Percentiles rank a stretch among this genome's conserved stretches.
These are phyloP conservation scores for Pisolithus albus DNA, from an alignment of 768 basidiomycete genomes.

Conservation along the genomic window DNA sequence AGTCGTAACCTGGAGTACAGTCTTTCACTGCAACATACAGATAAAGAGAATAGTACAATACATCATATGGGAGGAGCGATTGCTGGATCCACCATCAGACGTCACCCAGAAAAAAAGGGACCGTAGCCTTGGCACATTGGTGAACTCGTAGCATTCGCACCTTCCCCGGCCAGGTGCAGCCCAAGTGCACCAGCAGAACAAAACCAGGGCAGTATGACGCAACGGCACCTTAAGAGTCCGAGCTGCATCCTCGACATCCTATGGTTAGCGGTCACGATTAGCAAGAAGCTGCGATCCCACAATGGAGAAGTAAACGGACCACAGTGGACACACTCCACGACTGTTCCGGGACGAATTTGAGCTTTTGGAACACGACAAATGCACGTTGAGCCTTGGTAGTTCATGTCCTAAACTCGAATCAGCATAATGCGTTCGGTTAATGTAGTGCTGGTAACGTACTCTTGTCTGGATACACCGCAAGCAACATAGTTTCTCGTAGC, in stretches of 20 bases:
- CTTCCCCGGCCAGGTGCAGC: too few relatives aligned
- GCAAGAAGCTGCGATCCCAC: not conserved
- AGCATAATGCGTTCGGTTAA: constrained; percentile 4
- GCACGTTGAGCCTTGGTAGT: constrained; percentile 97
- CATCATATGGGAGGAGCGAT: not conserved
- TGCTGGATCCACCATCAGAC: not conserved
- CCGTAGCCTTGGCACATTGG: not conserved
- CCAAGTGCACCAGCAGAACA: too few relatives aligned
- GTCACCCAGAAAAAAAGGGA: not conserved
- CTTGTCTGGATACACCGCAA: constrained; percentile 93
- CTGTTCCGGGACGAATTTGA: constrained; percentile 79
- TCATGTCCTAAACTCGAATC: constrained; percentile 74
- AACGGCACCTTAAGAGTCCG: constrained; percentile 52
- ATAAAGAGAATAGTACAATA: not conserved
- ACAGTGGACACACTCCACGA: constrained; percentile 96
- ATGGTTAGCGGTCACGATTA: constrained; percentile 6
- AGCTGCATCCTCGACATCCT: constrained; percentile 91
- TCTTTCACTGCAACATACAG: not conserved
- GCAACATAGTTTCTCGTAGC: constrained; percentile 98
- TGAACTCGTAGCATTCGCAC: not conserved
- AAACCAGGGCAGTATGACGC: too few relatives aligned
- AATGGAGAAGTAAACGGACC: constrained; percentile 49
- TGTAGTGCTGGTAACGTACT: constrained; percentile 34
- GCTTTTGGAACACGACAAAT: constrained; percentile 97
- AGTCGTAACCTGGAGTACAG: not conserved